phyloP scores from a whole-genome alignment of 2,329 filamentous ascomycete species.

The Neonectria coccinea region DNA sequence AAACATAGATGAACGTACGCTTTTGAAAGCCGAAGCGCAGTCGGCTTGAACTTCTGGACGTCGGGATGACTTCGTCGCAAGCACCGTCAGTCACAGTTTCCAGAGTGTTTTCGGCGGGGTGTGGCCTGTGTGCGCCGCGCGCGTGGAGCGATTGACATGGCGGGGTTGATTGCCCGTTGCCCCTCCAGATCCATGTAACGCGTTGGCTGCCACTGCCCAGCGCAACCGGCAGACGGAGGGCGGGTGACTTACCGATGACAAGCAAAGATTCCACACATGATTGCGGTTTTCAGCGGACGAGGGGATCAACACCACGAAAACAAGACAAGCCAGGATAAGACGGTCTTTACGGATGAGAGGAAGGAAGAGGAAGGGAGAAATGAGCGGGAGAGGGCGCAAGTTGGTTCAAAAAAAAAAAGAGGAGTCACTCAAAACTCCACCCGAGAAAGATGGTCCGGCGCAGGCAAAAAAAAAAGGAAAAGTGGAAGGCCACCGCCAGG shows the following conservation, averaged over 20 bases:
- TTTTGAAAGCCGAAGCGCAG: constrained; percentile 92
- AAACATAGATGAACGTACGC: constrained; percentile 70
- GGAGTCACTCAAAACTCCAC: constrained; percentile 36
- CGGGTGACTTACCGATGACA: constrained; percentile 83
- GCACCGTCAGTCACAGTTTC: constrained; percentile 22
- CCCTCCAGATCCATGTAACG: constrained; percentile 41
- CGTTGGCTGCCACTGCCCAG: constrained; percentile 9
- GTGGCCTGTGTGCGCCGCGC: constrained; percentile 16
- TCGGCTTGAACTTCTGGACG: constrained; percentile 96
- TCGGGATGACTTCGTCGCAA: constrained; percentile 77
- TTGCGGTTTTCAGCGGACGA: constrained; percentile 53
- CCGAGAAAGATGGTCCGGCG: constrained; percentile 30
- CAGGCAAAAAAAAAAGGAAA: constrained; percentile 39
- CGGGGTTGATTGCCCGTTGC: constrained; percentile 24
- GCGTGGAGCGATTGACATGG: constrained; percentile 13
- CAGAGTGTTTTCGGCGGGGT: constrained; percentile 47
- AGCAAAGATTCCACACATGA: constrained; percentile 97
- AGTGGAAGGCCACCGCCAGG: constrained; percentile 40
- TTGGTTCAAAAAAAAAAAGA: constrained; percentile 25
- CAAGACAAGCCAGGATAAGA: constrained; percentile 1
- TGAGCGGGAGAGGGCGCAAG: constrained; percentile 28
- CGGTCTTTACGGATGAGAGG: constrained; percentile 20
- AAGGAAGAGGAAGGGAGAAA: constrained; percentile 27
- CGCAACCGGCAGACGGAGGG: constrained; percentile 5
- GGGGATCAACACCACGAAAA: constrained; percentile 15